Base-by-base conservation (phyloP, 306 rosid genomes). In the Delonix regia region DNA sequence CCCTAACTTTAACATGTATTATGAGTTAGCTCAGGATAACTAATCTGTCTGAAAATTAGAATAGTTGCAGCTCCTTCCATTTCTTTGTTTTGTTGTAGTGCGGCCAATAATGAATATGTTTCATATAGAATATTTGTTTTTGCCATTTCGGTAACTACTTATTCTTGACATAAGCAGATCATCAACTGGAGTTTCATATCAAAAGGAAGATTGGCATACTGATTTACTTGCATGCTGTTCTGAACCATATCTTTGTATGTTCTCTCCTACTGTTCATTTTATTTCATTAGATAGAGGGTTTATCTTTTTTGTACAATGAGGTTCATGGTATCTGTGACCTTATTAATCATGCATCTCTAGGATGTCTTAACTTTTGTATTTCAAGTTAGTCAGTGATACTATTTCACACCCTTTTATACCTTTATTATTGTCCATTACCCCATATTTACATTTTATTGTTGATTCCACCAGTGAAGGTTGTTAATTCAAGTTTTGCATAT, bases 221-320 rank as follows among this genome's bases (percentile, higher is more conserved):
- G 99, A 95, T 90, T 86, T 95, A 73, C 98, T 95, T 27, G 96
- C 94, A 52, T 95, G 99, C 80, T 93, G 96, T 80, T 87, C 97
- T 41, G 97, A 95, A 65, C 99, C 97, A 76, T 87, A 75, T 79
- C 89, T 95, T 74, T 95, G 98, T 95, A 93, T 71, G 98, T 80
- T 52, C 68, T 65, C 77, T 84, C 75, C 39, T 44, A 5, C 71
- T 71, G 59, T 71, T 51, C 55, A 56, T 69, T 27, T 64, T 48
- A 18, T 66, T 69, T 61, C 38, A 30, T 55, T 55, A 39, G 61
- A 42, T 73, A 28, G 33, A 71, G 44, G n/a, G 28, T 57, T 80
- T 53, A 65, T 78, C 65, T 15, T 41, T 53, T 47, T 56, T 38
- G 21, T 51, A 83, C 59, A 41, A 10, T 39, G 80, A 38, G 71